Evolutionary conservation across 73 alveolate species (phyloP).

Genomic region (Stentor roeselii): DNA sequence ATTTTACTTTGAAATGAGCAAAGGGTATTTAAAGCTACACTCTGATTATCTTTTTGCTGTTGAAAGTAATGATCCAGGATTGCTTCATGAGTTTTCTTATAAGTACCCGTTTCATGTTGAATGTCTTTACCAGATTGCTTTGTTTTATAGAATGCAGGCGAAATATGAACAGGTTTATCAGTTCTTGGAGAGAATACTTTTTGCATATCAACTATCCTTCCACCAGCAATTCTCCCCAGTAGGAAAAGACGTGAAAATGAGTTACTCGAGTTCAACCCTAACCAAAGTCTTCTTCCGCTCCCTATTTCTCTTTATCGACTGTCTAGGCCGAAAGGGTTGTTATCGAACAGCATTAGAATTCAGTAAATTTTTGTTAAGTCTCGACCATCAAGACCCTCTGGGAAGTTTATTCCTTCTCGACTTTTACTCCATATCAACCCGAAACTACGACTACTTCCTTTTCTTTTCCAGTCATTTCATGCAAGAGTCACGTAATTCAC

Average conservation of each 20-base stretch:
- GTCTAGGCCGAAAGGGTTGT: slow-evolving; percentile 73
- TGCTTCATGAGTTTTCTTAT: slow-evolving; percentile 27
- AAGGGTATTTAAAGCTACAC: slow-evolving; percentile 4
- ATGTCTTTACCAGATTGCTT: slow-evolving; percentile 25
- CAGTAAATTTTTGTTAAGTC: slow-evolving; percentile 50
- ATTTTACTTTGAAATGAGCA: not conserved
- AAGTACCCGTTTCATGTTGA: slow-evolving; percentile 33
- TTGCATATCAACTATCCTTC: slow-evolving; percentile 23
- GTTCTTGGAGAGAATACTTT: slow-evolving; percentile 29
- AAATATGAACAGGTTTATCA: slow-evolving; percentile 31
- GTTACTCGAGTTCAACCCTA: slow-evolving; percentile 32
- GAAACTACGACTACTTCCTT: slow-evolving; percentile 47
- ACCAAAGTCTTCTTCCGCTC: slow-evolving; percentile 44
- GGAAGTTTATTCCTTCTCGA: slow-evolving; percentile 66
- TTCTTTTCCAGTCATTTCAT: slow-evolving; percentile 39
- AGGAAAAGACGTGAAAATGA: slow-evolving; percentile 31
- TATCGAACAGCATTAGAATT: slow-evolving; percentile 62
- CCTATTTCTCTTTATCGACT: slow-evolving; percentile 54
- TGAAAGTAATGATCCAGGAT: slow-evolving; percentile 20
- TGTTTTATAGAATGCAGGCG: slow-evolving; percentile 21
- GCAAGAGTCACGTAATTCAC: slow-evolving; percentile 46
- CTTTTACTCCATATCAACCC: slow-evolving; percentile 58
- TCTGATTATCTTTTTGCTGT: not conserved
- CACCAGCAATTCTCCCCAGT: slow-evolving; percentile 37
- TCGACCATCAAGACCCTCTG: slow-evolving; percentile 50